Evolutionary conservation across 768 basidiomycete genomes (phyloP).

Genomic region (Chalciporus piperatus): DNA sequence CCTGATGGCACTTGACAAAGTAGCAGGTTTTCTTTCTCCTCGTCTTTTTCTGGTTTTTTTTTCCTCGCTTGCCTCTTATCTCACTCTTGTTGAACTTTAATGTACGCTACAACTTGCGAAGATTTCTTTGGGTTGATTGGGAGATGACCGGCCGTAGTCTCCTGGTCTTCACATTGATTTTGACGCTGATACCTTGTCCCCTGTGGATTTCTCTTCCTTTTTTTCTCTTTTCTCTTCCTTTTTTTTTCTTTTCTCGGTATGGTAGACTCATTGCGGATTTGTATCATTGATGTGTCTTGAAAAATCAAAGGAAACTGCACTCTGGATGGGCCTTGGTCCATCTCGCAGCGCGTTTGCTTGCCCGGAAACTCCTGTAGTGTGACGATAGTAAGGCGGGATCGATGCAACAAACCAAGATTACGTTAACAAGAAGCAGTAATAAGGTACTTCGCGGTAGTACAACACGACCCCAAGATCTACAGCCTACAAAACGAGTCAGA

Average conservation of each 20-base stretch:
- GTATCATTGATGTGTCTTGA: neutral
- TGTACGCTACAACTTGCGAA: neutral
- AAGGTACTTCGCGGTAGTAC: too few relatives aligned
- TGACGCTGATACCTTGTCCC: neutral
- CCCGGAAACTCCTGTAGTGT: neutral
- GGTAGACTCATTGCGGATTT: neutral
- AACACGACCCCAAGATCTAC: too few relatives aligned
- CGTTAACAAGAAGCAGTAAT: too few relatives aligned
- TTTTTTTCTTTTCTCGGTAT: neutral
- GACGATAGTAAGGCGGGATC: neutral
- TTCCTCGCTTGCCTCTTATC: neutral
- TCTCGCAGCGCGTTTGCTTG: neutral
- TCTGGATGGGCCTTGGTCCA: neutral
- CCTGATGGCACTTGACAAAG: neutral
- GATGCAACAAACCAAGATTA: too few relatives aligned
- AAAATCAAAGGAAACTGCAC: conserved; percentile 1
- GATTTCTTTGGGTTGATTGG: neutral
- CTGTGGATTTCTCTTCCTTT: neutral
- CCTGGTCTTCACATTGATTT: neutral
- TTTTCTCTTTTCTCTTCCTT: neutral
- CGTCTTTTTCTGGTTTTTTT: neutral
- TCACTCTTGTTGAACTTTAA: neutral
- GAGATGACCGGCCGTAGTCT: conserved; percentile 7
- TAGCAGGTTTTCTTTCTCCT: neutral
- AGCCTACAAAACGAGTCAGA: too few relatives aligned